Percentiles rank a stretch among this genome's conserved stretches.
Evolutionary conservation across 768 basidiomycete species (phyloP).

Genomic region (Serpula lacrymans): DNA sequence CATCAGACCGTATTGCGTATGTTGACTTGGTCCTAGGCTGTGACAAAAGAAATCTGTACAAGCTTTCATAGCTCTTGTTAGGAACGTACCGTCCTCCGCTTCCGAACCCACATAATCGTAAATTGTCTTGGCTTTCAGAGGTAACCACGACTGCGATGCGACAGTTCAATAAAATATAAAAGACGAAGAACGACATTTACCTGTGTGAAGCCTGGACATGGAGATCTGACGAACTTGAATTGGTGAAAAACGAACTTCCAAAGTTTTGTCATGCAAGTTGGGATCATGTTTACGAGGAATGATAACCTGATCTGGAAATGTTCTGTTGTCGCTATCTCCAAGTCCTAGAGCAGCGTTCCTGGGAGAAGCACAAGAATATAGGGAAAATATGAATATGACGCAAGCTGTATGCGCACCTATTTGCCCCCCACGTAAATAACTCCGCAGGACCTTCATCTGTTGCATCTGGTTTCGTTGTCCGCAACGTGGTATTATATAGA

Average conservation of each 20-base stretch:
- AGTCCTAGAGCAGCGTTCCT: slow-evolving; percentile 90
- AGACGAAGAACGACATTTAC: slow-evolving; percentile 27
- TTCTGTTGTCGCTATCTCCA: slow-evolving; percentile 74
- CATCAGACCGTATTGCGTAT: slow-evolving; percentile 74
- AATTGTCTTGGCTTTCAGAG: slow-evolving; percentile 64
- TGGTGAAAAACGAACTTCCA: slow-evolving; percentile 55
- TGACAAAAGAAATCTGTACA: slow-evolving; percentile 1
- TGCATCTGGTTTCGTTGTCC: slow-evolving; percentile 59
- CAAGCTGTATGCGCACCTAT: slow-evolving; percentile 44
- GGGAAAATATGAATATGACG: not conserved
- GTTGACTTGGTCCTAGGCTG: slow-evolving; percentile 71
- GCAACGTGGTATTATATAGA: slow-evolving; percentile 86
- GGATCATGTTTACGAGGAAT: slow-evolving; percentile 30
- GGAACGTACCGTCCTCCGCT: slow-evolving; percentile 84
- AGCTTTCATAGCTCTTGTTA: too few species aligned
- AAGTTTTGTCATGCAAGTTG: slow-evolving; percentile 11
- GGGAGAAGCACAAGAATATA: slow-evolving; percentile 5
- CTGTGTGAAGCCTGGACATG: slow-evolving; percentile 92
- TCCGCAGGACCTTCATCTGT: slow-evolving; percentile 43
- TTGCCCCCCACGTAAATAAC: slow-evolving; percentile 85
- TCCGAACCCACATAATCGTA: slow-evolving; percentile 88
- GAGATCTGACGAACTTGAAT: slow-evolving; percentile 60
- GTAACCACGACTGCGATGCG: slow-evolving; percentile 54
- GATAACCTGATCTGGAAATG: slow-evolving; percentile 72
- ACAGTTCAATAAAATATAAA: slow-evolving; percentile 3